These are phyloP conservation scores for Magnusiomyces sp. DNA, from an alignment of 1,139 yeast genomes.

Conservation along the genomic window DNA sequence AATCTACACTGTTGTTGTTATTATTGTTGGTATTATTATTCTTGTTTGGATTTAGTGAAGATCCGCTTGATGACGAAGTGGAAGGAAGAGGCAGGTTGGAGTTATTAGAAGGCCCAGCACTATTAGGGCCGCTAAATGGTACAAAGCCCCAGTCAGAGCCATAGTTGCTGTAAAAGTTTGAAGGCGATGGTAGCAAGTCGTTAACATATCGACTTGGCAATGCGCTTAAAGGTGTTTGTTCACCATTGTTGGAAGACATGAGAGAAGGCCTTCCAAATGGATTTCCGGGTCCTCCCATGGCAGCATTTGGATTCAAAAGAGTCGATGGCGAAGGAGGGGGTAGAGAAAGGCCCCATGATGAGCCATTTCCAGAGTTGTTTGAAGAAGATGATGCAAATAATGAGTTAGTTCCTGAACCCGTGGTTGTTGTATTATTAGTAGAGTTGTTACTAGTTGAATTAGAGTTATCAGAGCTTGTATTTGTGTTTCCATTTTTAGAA, in stretches of 20 bases:
- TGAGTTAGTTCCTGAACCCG: constrained; percentile 4
- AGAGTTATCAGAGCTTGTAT: background rate
- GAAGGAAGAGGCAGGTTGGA: background rate
- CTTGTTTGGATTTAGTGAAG: background rate
- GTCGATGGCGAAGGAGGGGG: constrained; percentile 3
- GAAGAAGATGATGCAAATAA: constrained; percentile 24
- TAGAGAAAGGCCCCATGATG: background rate
- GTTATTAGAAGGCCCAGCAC: constrained; percentile 11
- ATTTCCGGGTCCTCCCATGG: background rate
- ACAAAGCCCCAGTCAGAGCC: constrained; percentile 28
- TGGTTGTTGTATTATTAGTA: background rate
- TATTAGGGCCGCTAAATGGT: constrained; percentile 10
- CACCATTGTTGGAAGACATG: constrained; percentile 23
- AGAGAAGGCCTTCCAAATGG: constrained; percentile 21
- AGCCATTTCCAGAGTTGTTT: constrained; percentile 22
- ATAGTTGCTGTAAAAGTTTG: constrained; percentile 29
- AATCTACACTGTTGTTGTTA: too few relatives aligned
- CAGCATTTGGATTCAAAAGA: background rate
- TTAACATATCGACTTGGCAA: constrained; percentile 34
- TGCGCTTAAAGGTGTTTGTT: constrained; percentile 35
- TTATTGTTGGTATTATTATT: too few relatives aligned
- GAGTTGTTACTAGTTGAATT: background rate
- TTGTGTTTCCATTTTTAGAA: too few relatives aligned
- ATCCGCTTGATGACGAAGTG: constrained; percentile 1
- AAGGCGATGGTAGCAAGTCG: constrained; percentile 37